Evolutionary conservation across 208 protist genomes (phyloP), one percentile per base, ranked within the genome.

Genomic region (Kentomonas sorsogonicus): DNA sequence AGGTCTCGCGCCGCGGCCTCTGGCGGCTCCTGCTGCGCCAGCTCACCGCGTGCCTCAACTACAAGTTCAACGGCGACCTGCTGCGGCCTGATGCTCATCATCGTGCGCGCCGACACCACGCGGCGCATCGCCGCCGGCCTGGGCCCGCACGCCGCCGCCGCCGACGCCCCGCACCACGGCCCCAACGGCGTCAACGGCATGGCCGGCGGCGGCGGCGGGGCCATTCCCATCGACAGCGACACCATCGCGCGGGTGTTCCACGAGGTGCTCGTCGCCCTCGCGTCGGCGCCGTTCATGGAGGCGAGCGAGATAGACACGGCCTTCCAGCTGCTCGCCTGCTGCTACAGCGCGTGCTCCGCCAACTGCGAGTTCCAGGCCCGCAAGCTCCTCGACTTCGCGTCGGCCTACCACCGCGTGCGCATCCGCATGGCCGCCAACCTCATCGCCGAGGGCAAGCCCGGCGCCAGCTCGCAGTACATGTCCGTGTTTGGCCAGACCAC

Each of bases 361-460:
- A 44, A 67, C 34, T 94, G 82, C 50, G 72, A 48, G 7, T 63
- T 58, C 53, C 67, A 53, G 30, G 68, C 85, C 46, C 61, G 81
- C 22, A 31, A 44, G 18, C 58, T 94, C 46, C 63, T 94, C 18
- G 75, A 84, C 40, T 79, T 81, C 52, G 91, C 79, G 57, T 84
- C 82, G 15, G 88, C 88, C 9, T 91, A 94, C 59, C 88, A 94
- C 52, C 81, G 88, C n/a, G 88, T 94, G 51, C 83, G 88, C 18
- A 60, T 94, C 47, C 83, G 88, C 11, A 68, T 77, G 44, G 85
- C 89, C 34, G 54, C 75, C 34, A 78, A 72, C 40, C 56, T 80
- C 0, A 46, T 93, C 18, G 46, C 60, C 23, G 63, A 71, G 16
- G 68, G 72, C 23, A 66, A 48, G 11, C 55, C 36, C 36, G 73